Percentiles rank a stretch among this genome's conserved stretches.
Evolutionary conservation across 192 early-diverging fungal genomes (phyloP).

Genomic region (Diversispora epigaea): DNA sequence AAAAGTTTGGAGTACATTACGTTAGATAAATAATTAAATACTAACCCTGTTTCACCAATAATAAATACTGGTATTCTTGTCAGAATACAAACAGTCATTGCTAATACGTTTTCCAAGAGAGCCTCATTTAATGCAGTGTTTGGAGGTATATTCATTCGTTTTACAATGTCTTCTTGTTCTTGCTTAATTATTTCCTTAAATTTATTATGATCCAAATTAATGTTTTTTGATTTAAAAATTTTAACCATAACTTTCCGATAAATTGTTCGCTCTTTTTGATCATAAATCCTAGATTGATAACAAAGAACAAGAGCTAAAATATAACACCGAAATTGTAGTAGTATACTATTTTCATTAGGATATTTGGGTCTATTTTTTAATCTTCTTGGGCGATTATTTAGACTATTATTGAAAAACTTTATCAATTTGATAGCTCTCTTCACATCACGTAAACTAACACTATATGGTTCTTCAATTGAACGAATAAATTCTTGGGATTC

Average conservation of each 20-base stretch:
- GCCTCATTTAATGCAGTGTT: constrained; percentile 20
- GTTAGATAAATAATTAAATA: neutral
- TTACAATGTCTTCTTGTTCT: constrained; percentile 23
- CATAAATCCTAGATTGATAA: neutral
- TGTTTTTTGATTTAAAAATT: neutral
- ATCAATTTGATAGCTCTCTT: constrained; percentile 21
- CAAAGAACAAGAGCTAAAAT: neutral
- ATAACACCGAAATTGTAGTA: neutral
- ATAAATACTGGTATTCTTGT: constrained; percentile 31
- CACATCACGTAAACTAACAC: constrained; percentile 32
- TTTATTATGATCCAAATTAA: neutral
- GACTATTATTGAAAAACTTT: constrained; percentile 7
- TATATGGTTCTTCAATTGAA: constrained; percentile 12
- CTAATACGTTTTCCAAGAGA: constrained; percentile 26
- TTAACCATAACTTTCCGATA: constrained; percentile 21
- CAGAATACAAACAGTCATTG: constrained; percentile 29
- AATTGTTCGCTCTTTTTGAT: neutral
- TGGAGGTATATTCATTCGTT: neutral
- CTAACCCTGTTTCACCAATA: constrained; percentile 29
- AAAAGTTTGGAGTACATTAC: too few species aligned
- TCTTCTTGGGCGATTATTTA: neutral
- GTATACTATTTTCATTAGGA: neutral
- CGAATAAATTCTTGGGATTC: constrained; percentile 29
- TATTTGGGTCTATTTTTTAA: neutral
- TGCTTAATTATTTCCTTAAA: constrained; percentile 13